Conservation (phyloP, 2,329 filamentous ascomycete genomes). For the Ceratocystis harringtonii region DNA sequence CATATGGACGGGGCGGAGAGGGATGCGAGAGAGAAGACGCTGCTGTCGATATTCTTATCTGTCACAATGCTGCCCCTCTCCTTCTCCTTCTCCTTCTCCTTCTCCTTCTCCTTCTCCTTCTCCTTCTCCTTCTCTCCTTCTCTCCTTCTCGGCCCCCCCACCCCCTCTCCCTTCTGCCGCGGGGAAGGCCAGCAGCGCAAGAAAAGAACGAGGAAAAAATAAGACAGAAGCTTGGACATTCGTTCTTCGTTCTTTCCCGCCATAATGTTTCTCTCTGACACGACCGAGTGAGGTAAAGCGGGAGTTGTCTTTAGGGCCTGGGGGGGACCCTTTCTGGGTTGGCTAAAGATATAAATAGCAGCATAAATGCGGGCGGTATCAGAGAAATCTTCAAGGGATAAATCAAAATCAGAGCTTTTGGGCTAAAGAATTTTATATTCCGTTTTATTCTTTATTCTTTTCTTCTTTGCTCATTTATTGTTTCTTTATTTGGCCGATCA, state of each 20-base stretch:
- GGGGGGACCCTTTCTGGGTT: not conserved
- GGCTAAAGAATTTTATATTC: not conserved
- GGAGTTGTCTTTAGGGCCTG: not conserved
- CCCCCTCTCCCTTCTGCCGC: not conserved
- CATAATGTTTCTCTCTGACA: not conserved
- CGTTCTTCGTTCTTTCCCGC: not conserved
- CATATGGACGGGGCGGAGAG: not conserved
- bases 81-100: not conserved
- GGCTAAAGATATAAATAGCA: not conserved
- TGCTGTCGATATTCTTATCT: not conserved
- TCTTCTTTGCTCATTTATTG: not conserved
- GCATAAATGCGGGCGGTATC: not conserved
- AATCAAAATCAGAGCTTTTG: not conserved
- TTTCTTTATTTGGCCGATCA: not conserved
- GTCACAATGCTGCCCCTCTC: no score
- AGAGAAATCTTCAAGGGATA: slow-evolving; percentile 4
- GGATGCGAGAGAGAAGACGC: not conserved
- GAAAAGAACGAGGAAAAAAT: not conserved
- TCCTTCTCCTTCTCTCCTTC: not conserved
- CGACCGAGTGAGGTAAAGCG: slow-evolving; percentile 1
- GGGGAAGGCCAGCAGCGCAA: not conserved
- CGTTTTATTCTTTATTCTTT: not conserved
- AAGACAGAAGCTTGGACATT: slow-evolving; percentile 1
- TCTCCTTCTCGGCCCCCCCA: not conserved
- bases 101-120: not conserved